Evolutionary conservation across 768 basidiomycete species (phyloP).

Genomic region (Mycena venus): DNA sequence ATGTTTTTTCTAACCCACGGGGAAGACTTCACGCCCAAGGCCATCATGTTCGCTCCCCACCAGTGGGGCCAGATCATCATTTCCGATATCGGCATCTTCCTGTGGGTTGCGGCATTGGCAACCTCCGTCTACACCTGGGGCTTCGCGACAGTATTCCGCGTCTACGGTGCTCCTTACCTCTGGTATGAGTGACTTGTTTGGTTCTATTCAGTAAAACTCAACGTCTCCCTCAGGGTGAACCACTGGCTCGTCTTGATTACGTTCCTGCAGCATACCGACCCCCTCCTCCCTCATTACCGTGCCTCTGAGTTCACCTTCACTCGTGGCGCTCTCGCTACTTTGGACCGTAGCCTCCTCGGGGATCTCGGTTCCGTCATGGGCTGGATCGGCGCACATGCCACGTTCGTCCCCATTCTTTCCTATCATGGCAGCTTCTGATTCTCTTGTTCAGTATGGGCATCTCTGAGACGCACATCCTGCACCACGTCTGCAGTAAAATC

Average conservation of each 20-base stretch:
- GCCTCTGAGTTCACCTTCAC: constrained; percentile 91
- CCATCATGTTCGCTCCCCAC: constrained; percentile 88
- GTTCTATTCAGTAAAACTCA: not conserved
- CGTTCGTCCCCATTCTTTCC: constrained; percentile 57
- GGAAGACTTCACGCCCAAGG: constrained; percentile 78
- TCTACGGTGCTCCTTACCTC: constrained; percentile 92
- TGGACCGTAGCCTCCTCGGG: constrained; percentile 87
- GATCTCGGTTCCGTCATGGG: constrained; percentile 84
- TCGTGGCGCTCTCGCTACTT: constrained; percentile 92
- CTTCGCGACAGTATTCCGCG: constrained; percentile 78
- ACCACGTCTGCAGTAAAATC: constrained; percentile 95
- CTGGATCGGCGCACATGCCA: constrained; percentile 87
- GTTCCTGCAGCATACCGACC: constrained; percentile 98
- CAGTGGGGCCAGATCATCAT: constrained; percentile 82
- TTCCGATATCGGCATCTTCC: constrained; percentile 85
- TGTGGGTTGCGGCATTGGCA: constrained; percentile 76
- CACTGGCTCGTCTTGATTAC: constrained; percentile 98
- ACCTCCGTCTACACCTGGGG: constrained; percentile 72
- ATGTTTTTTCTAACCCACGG: not conserved
- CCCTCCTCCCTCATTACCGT: constrained; percentile 94
- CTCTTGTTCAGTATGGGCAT: constrained; percentile 68
- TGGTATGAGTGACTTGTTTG: constrained; percentile 59
- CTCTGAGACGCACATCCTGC: constrained; percentile 92
- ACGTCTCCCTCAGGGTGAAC: constrained; percentile 70
- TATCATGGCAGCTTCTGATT: not conserved